These are phyloP conservation scores for Scheffersomyces titani DNA, from an alignment of 1,139 yeast species.

Conservation along the genomic window DNA sequence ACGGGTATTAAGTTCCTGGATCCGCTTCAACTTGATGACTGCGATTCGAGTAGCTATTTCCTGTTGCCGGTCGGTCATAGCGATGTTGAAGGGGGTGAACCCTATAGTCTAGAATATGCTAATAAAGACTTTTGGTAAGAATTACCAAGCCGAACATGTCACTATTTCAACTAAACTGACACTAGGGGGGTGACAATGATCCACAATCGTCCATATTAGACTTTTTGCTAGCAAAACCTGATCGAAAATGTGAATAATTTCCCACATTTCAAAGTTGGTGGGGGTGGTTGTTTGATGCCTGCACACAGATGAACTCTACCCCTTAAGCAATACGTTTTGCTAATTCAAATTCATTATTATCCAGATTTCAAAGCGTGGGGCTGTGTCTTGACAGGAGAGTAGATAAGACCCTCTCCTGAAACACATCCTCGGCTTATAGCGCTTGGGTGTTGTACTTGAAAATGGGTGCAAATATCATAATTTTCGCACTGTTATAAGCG, in stretches of 20 bases:
- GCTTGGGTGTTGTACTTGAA: background rate
- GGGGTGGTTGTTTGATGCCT: background rate
- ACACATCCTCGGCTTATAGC: background rate
- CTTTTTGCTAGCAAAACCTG: background rate
- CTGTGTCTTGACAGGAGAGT: background rate
- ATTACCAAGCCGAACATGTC: background rate
- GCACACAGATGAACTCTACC: background rate
- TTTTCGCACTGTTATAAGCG: background rate
- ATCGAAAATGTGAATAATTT: background rate
- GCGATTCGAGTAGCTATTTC: slow-evolving; percentile 33
- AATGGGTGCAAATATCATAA: background rate
- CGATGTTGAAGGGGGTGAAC: background rate
- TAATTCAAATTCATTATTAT: background rate
- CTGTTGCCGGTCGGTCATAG: slow-evolving; percentile 9
- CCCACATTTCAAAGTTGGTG: background rate
- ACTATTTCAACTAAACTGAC: background rate
- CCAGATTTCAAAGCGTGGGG: background rate
- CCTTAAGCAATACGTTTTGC: background rate
- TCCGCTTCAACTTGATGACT: slow-evolving; percentile 60
- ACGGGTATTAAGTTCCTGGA: slow-evolving; percentile 59
- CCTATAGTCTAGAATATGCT: background rate
- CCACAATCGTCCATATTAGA: background rate
- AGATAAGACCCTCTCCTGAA: background rate
- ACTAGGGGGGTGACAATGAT: background rate
- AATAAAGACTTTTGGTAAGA: background rate